Conservation (phyloP, 139 green algal genomes). For the Volvox reticuliferus region DNA sequence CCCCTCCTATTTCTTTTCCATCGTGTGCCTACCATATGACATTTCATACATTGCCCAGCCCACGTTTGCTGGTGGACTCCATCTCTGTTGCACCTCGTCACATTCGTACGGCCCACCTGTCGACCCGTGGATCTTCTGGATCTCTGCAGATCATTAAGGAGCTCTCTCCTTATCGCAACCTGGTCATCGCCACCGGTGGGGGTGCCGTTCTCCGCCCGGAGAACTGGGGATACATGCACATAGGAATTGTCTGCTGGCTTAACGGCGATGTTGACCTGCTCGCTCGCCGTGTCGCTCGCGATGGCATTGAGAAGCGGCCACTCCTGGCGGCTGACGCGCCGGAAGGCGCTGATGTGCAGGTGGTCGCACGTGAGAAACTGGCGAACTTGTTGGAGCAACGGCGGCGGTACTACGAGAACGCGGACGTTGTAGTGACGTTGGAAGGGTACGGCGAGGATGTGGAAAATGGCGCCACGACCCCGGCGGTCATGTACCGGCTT, state of each 20-base stretch:
- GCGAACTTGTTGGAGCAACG: constrained; percentile 71
- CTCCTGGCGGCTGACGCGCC: constrained; percentile 64
- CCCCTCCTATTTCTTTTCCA: no score
- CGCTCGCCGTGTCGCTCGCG: constrained; percentile 71
- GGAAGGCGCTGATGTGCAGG: neutral
- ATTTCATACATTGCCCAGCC: no score
- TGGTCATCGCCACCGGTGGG: constrained; percentile 89
- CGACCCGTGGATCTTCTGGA: no score
- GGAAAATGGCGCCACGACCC: constrained; percentile 61
- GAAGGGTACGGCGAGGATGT: constrained; percentile 65
- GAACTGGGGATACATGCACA: constrained; percentile 94
- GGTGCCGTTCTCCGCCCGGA: constrained; percentile 76
- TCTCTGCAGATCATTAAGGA: constrained; percentile 70
- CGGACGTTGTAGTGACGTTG: constrained; percentile 78
- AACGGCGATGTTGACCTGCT: constrained; percentile 78
- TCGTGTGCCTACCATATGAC: no score
- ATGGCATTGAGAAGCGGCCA: constrained; percentile 81
- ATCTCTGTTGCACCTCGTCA: no score
- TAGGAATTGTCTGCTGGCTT: constrained; percentile 88
- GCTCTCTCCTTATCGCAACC: constrained; percentile 83
- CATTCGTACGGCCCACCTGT: no score
- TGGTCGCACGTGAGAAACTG: constrained; percentile 57
- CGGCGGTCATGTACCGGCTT: constrained; percentile 56
- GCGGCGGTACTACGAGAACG: constrained; percentile 73
- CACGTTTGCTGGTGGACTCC: no score